Evolutionary conservation across 306 rosid genomes (phyloP).

Genomic region (Pyrus communis): DNA sequence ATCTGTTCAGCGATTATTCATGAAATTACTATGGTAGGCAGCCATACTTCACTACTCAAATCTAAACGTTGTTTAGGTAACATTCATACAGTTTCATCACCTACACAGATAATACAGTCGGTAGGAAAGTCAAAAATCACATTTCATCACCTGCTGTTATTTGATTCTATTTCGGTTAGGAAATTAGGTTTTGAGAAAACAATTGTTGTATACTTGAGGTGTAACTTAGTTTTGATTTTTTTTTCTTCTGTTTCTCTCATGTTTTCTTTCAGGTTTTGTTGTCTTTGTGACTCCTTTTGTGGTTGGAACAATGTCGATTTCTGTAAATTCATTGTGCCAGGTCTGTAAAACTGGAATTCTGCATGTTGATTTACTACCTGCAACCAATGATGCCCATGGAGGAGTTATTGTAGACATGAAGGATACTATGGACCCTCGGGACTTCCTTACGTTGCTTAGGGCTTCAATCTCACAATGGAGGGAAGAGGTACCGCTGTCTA

Average conservation of each 20-base stretch:
- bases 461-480: conserved; percentile 72
- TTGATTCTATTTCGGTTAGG: background rate
- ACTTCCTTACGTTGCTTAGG: conserved; percentile 42
- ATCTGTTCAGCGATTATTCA: background rate
- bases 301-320: conserved; percentile 1
- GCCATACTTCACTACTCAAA: background rate
- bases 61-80: background rate
- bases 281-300: background rate
- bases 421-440: conserved; percentile 42
- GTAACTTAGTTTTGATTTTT: background rate
- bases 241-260: background rate
- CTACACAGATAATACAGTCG: background rate
- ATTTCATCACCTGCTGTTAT: background rate
- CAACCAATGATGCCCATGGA: conserved; percentile 49
- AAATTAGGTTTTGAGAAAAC: background rate
- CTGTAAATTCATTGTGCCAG: background rate
- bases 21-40: background rate
- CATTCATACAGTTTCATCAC: background rate
- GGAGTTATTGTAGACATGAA: conserved; percentile 64
- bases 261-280: background rate
- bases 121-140: background rate
- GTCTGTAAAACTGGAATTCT: conserved; percentile 27
- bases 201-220: background rate
- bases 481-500: conserved; percentile 39
- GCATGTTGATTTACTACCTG: conserved; percentile 37